Evolutionary conservation across 805 yeast genomes (phyloP).

Genomic region (Wickerhamiella brachini): DNA sequence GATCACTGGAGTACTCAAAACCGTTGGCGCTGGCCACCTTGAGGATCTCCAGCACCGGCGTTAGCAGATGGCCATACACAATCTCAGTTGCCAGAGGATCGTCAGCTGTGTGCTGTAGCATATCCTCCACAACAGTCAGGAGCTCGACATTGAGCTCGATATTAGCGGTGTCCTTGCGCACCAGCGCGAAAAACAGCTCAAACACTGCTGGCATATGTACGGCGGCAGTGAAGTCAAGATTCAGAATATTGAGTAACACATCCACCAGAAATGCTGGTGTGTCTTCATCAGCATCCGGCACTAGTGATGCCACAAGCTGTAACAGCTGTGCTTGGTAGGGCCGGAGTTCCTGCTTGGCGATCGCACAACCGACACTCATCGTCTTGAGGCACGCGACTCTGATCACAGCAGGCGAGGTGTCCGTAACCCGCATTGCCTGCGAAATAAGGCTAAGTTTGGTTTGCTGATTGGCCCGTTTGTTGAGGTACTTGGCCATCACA

Average conservation of each 20-base stretch:
- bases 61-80: conserved; percentile 10
- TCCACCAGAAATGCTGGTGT: conserved; percentile 63
- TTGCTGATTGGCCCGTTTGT: conserved; percentile 6
- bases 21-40: neutral
- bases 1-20: conserved; percentile 43
- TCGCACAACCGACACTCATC: conserved; percentile 6
- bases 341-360: conserved; percentile 13
- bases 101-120: conserved; percentile 36
- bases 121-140: conserved; percentile 49
- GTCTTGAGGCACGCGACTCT: conserved; percentile 10
- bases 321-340: conserved; percentile 22
- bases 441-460: conserved; percentile 10
- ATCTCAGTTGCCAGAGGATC: conserved; percentile 15
- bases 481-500: conserved; percentile 14
- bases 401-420: conserved; percentile 6
- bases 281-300: conserved; percentile 62
- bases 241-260: conserved; percentile 44
- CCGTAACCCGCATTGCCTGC: conserved; percentile 6
- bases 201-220: conserved; percentile 28
- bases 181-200: conserved; percentile 45
- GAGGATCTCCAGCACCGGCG: conserved; percentile 12
- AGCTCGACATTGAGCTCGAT: conserved; percentile 54
- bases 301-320: conserved; percentile 31
- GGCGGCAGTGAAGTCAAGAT: conserved; percentile 30
- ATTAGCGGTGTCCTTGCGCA: conserved; percentile 63